Evolutionary conservation across 2,329 filamentous ascomycete genomes (phyloP).

Genomic region (Calonectria pauciramosa): DNA sequence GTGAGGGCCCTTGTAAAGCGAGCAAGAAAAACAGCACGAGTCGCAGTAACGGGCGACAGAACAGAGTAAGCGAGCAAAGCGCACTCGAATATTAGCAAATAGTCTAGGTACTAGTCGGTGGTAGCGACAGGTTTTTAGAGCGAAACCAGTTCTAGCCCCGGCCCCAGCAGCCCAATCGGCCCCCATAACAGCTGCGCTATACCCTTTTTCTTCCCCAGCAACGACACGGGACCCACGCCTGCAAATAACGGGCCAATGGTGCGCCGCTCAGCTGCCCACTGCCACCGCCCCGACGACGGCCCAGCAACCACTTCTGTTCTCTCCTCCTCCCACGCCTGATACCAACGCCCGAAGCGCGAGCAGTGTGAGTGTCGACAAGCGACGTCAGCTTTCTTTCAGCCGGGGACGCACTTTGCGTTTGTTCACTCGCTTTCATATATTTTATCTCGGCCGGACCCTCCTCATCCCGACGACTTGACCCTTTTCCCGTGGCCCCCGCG

Average conservation of each 20-base stretch:
- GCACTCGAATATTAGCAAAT: background rate
- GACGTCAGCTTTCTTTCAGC: background rate
- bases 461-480: background rate
- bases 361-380: constrained; percentile 4
- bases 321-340: constrained; percentile 29
- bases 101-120: background rate
- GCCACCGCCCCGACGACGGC: constrained; percentile 38
- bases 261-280: constrained; percentile 10
- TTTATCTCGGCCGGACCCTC: background rate
- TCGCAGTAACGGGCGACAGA: background rate
- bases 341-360: constrained; percentile 7
- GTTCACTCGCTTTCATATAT: constrained; percentile 11
- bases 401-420: background rate
- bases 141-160: background rate
- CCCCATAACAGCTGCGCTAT: constrained; percentile 1
- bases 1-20: no score
- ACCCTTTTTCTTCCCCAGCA: constrained; percentile 20
- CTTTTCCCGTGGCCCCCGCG: background rate
- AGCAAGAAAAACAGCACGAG: background rate
- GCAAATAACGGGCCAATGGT: constrained; percentile 8
- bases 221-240: constrained; percentile 14
- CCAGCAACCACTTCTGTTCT: constrained; percentile 42
- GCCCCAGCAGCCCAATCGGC: background rate
- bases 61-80: constrained; percentile 6
- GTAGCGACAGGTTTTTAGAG: constrained; percentile 4